Percentiles rank a stretch among this genome's conserved stretches.
Conservation (phyloP, 75 land plant genomes). For the Cupressus sempervirens region DNA sequence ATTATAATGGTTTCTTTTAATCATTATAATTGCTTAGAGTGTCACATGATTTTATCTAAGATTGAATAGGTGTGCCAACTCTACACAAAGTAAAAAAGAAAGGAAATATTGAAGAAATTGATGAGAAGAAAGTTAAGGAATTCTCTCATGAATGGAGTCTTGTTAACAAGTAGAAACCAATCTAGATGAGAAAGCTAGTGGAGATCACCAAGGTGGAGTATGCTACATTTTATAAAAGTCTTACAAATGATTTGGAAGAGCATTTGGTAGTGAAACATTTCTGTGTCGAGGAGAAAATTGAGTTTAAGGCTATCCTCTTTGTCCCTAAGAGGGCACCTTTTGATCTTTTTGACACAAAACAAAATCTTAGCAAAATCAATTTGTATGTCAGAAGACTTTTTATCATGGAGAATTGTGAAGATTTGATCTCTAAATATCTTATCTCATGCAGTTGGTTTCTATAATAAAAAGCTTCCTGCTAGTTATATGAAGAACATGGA, state of each 20-base stretch:
- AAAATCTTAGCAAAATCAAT: conserved; percentile 82
- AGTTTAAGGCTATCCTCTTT: conserved; percentile 71
- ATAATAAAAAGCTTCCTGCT: too few species aligned
- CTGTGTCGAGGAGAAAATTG: conserved; percentile 77
- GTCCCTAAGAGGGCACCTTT: conserved; percentile 78
- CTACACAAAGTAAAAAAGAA: too few species aligned
- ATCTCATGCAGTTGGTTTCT: too few species aligned
- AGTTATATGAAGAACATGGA: too few species aligned
- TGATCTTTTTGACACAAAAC: conserved; percentile 63
- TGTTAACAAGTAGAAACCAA: conserved; percentile 81
- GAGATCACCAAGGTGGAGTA: conserved; percentile 76
- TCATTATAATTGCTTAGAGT: too few species aligned
- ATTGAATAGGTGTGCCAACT: too few species aligned
- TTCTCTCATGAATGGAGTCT: conserved; percentile 68
- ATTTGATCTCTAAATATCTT: conserved; percentile 72
- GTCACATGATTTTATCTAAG: too few species aligned
- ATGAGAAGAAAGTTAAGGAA: conserved; percentile 66
- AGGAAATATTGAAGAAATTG: conserved; percentile 35
- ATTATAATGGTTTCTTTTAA: too few species aligned
- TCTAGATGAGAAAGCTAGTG: conserved; percentile 83
- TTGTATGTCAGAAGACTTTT: conserved; percentile 74
- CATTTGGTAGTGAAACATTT: conserved; percentile 82
- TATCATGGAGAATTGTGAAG: conserved; percentile 89
- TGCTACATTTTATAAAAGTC: conserved; percentile 65
- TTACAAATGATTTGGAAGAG: conserved; percentile 71